Percentiles rank a stretch among this genome's conserved stretches.
These are phyloP conservation scores for Stachybotrys chartarum DNA, from an alignment of 2,329 filamentous ascomycete species.

Conservation along the genomic window DNA sequence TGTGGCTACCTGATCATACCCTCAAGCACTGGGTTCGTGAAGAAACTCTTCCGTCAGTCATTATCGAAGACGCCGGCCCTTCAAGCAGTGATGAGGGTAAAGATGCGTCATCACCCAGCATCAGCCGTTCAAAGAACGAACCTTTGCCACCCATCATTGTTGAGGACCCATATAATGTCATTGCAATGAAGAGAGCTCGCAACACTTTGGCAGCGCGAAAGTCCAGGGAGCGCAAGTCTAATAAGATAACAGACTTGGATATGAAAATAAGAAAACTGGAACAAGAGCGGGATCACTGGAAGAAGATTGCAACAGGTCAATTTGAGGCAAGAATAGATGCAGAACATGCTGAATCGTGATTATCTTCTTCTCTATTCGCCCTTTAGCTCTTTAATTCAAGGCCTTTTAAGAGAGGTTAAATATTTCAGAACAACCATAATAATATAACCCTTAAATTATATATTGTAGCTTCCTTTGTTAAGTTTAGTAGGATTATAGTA, in stretches of 20 bases:
- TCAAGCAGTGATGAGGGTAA: background rate
- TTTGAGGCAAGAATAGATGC: constrained; percentile 10
- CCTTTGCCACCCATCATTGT: constrained; percentile 71
- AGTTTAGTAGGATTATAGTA: no score
- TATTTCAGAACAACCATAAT: no score
- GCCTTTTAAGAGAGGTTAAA: no score
- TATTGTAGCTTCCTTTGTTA: no score
- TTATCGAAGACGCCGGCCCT: no score
- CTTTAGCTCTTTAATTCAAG: no score
- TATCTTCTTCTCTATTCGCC: no score
- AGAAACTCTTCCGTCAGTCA: no score
- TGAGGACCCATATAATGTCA: constrained; percentile 62
- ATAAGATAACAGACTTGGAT: constrained; percentile 68
- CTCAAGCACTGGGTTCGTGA: no score
- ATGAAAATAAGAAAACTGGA: constrained; percentile 64
- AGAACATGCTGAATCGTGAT: no score
- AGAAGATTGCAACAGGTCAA: constrained; percentile 42
- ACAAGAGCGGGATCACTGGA: constrained; percentile 60
- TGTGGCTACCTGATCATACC: no score
- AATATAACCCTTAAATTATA: no score
- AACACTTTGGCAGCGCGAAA: constrained; percentile 93
- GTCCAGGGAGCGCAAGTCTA: constrained; percentile 79
- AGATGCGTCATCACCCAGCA: background rate
- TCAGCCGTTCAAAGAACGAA: constrained; percentile 35
- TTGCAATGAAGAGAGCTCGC: constrained; percentile 87